Evolutionary conservation across 768 basidiomycete species (phyloP), one percentile per base, ranked within the genome.

Genomic region (Lactifluus piperatus): DNA sequence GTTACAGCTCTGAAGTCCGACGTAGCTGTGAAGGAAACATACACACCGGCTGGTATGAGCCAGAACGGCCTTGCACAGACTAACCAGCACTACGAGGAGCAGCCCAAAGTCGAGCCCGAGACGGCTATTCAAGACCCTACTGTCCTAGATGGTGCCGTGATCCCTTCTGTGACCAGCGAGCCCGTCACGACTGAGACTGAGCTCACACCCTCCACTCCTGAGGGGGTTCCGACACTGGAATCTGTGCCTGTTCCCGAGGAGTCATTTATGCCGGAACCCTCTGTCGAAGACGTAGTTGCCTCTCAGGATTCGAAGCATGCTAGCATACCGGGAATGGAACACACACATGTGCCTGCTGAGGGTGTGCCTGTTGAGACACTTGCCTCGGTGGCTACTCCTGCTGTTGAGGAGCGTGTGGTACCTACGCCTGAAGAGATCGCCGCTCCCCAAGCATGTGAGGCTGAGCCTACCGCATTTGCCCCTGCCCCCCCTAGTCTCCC

Each of bases 141-240:
- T 26, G 57, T 24, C 37, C n/a, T 13, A 10, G n/a, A 51, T 8
- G 43, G 48, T 16, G 62, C 63, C 16, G 54, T 58, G 16, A 65
- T 69, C 9, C 68, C 71, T 6, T 64, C 72, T 29, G 71, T 61
- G 52, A 68, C 68, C 20, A 72, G 70, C 51, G 70, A 73, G 59
- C 65, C 69, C 26, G 68, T 63, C 13, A 64, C 66, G 13, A 26
- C 66, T 34, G 68, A 51, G 27, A 20, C 20, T 34, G 68, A 62
- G 11, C 65, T 51, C 16, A 13, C 36, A n/a, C 34, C 1, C 18
- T 51, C 56, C 39, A 14, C 51, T 14, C 51, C 54, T 14, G 50
- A 49, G 11, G 57, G 60, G 13, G 57, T 56, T 32, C 37, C 43
- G 5, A 32, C 45, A 10, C 46, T 54, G 14, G 64, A 55, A 34